Base-by-base conservation (phyloP, 2,329 filamentous ascomycete genomes). In the Neophaeococcomyces aloes region DNA sequence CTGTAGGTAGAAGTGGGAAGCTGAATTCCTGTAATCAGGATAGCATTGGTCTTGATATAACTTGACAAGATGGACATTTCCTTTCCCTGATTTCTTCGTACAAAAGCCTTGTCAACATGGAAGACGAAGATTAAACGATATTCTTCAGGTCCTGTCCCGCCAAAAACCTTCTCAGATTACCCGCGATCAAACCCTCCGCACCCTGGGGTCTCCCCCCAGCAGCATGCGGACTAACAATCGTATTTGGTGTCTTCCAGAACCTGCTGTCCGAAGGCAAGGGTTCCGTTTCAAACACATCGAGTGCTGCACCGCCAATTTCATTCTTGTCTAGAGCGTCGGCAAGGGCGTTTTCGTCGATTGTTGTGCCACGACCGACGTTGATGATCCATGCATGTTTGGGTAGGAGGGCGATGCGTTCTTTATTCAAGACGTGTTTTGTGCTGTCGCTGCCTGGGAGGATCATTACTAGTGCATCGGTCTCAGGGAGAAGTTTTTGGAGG, bases 211-310 rank as follows among this genome's bases (percentile, higher is more conserved):
- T 59, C 49, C 63, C 49, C 3, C 51, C 51, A 11, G 66, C 48
- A 27, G 49, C 51, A 35, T 53, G 51, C 13, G 51, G 51, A 29
- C 47, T 50, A 21, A 53, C 37, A 29, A 53, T 45, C 10, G 34
- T 29, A 25, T 53, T 51, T 7, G 38, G 41, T 15, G 49, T 41
- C n/a, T 44, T 50, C 47, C 47, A 53, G 10, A 53, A 86, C 18
- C 66, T 65, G 50, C 78, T 84, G 25, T 80, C 70, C 6, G 56
- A 48, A 0, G 77, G 74, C 47, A 87, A 57, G 4, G 83, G 83
- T 56, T 87, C 83, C 2, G 76, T 64, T 42, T 78, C 74, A 56
- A 80, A 86, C 0, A 86, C 82, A 63, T 87, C 83, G 15, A 86
- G 56, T 1, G 77, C 83, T 1, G 75, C 78, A 0, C 81, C 83